Percentiles rank a stretch among this genome's conserved stretches.
Conservation (phyloP, 768 basidiomycete species). For the Hemileccinum rubropunctum region DNA sequence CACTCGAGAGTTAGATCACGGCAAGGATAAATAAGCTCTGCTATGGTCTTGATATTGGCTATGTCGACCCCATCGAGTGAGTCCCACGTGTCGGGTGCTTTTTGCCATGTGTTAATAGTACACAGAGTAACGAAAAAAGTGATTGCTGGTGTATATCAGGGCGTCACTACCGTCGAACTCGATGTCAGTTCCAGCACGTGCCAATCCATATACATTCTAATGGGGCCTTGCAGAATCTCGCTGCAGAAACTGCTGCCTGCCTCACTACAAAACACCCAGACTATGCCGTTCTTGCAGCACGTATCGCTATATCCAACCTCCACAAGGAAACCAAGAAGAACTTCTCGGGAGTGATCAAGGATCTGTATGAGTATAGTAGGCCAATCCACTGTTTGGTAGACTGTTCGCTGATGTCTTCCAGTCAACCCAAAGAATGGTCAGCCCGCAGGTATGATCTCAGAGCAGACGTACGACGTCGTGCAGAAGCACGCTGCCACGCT, state of each 20-base stretch:
- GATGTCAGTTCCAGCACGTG: slow-evolving; percentile 58
- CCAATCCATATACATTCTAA: slow-evolving; percentile 2
- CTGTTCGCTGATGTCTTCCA: slow-evolving; percentile 19
- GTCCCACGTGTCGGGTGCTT: background rate
- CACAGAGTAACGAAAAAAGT: slow-evolving; percentile 87
- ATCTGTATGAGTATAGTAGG: slow-evolving; percentile 85
- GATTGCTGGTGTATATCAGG: slow-evolving; percentile 88
- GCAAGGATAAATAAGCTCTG: slow-evolving; percentile 87
- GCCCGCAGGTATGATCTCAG: slow-evolving; percentile 86
- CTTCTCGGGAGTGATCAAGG: slow-evolving; percentile 89
- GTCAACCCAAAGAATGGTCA: slow-evolving; percentile 95
- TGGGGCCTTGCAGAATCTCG: slow-evolving; percentile 67
- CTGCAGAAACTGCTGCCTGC: slow-evolving; percentile 95
- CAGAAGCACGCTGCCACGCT: slow-evolving; percentile 76
- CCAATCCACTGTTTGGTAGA: background rate
- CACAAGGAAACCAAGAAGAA: slow-evolving; percentile 99
- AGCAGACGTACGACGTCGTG: slow-evolving; percentile 81
- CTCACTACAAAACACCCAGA: slow-evolving; percentile 97
- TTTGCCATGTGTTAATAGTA: slow-evolving; percentile 4
- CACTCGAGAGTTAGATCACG: slow-evolving; percentile 59
- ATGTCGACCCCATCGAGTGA: slow-evolving; percentile 88
- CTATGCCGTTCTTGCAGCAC: slow-evolving; percentile 96
- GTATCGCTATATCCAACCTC: slow-evolving; percentile 96
- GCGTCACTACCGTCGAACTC: slow-evolving; percentile 95
- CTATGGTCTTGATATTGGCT: slow-evolving; percentile 91